Conservation (phyloP, 2,329 filamentous ascomycete genomes). For the Fonsecaea pugnacius region DNA sequence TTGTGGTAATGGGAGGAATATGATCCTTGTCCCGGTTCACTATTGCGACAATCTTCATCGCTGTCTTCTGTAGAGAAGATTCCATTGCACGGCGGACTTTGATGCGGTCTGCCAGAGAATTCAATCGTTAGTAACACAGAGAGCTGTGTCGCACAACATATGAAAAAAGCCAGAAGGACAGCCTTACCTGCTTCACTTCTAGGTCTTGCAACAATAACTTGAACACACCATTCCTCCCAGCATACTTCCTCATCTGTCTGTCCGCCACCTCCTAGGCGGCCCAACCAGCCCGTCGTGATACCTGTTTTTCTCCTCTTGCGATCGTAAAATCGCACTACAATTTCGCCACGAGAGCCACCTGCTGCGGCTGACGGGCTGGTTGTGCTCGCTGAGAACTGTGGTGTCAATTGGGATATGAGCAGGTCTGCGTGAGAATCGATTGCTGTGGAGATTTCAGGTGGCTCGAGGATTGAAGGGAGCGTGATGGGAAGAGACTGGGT, state of each 20-base stretch:
- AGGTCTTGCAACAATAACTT: slow-evolving; percentile 89
- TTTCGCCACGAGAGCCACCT: slow-evolving; percentile 72
- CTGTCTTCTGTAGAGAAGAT: slow-evolving; percentile 81
- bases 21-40: slow-evolving; percentile 91
- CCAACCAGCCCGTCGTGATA: slow-evolving; percentile 62
- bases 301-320: slow-evolving; percentile 82
- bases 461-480: slow-evolving; percentile 84
- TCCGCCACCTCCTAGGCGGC: slow-evolving; percentile 36
- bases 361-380: slow-evolving; percentile 44
- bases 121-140: slow-evolving; percentile 8
- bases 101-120: slow-evolving; percentile 66
- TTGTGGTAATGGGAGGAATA: slow-evolving; percentile 94
- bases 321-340: slow-evolving; percentile 92
- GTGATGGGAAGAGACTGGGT: slow-evolving; percentile 66
- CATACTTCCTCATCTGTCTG: slow-evolving; percentile 89
- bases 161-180: background rate
- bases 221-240: slow-evolving; percentile 95
- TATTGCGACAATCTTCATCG: slow-evolving; percentile 85
- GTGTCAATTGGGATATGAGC: slow-evolving; percentile 76
- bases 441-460: slow-evolving; percentile 80
- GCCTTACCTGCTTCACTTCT: slow-evolving; percentile 80
- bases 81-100: slow-evolving; percentile 92
- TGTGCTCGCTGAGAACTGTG: slow-evolving; percentile 52
- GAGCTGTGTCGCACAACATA: slow-evolving; percentile 7
- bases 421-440: slow-evolving; percentile 85